Evolutionary conservation across 78 protist genomes (phyloP).

Genomic region (Dictyostelium intermedium): DNA sequence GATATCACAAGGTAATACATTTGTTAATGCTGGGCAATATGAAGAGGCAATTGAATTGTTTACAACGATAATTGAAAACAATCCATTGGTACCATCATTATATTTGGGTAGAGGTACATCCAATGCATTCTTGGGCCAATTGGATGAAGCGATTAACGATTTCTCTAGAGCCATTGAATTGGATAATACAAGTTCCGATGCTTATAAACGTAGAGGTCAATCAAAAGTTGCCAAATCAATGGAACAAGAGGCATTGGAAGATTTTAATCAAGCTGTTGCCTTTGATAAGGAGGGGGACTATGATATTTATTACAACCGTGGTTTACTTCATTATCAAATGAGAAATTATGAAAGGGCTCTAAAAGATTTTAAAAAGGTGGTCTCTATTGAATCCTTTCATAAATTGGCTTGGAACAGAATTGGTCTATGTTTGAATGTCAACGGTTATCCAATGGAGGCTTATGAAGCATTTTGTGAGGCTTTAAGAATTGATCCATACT

Average conservation of each 20-base stretch:
- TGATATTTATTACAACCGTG: conserved; percentile 71
- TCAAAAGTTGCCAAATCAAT: conserved; percentile 29
- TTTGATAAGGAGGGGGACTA: conserved; percentile 28
- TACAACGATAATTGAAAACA: conserved; percentile 13
- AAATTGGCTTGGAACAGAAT: conserved; percentile 81
- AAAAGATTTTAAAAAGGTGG: conserved; percentile 49
- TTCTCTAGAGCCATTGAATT: conserved; percentile 59
- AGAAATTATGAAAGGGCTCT: conserved; percentile 67
- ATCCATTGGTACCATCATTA: conserved; percentile 62
- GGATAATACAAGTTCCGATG: conserved; percentile 65
- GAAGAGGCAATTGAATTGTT: conserved; percentile 65
- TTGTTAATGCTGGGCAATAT: conserved; percentile 61
- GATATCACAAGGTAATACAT: conserved; percentile 39
- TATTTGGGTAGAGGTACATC: conserved; percentile 84
- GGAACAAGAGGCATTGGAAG: conserved; percentile 62
- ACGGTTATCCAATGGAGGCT: conserved; percentile 69
- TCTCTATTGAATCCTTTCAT: not conserved
- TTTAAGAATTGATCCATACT: conserved; percentile 41
- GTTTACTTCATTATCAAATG: conserved; percentile 52
- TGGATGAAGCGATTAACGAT: conserved; percentile 50
- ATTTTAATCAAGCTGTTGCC: conserved; percentile 51
- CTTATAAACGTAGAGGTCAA: conserved; percentile 75
- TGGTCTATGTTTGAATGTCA: conserved; percentile 66
- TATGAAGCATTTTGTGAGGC: conserved; percentile 19
- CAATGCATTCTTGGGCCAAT: conserved; percentile 52